A percentile compares a stretch with the other conserved stretches of the same genome.
phyloP scores from a whole-genome alignment of 441 rosid genomes.

The California macrophylla region DNA sequence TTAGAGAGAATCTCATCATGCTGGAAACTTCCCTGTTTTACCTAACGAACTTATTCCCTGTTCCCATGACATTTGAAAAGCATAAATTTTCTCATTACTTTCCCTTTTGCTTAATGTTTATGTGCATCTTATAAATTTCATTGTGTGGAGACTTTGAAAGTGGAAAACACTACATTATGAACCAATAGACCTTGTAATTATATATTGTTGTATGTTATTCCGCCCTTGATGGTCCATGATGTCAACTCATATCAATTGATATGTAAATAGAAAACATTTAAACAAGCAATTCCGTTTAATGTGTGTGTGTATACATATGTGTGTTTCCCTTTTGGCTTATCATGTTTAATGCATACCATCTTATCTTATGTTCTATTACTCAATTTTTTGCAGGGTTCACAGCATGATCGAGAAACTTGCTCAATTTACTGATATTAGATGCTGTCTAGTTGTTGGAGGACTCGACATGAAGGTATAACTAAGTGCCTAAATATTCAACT shows the following conservation, averaged over 20 bases:
- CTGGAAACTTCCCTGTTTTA: not conserved
- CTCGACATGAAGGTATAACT: constrained; percentile 62
- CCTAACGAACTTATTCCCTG: not conserved
- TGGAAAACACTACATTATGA: no score
- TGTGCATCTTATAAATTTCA: no score
- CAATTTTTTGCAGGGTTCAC: constrained; percentile 70
- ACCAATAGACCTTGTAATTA: no score
- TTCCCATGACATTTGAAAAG: not conserved
- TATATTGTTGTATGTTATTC: no score
- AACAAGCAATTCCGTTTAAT: not conserved
- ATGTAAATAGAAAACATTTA: no score
- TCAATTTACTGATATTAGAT: constrained; percentile 77
- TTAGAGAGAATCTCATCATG: no score
- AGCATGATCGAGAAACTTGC: constrained; percentile 86
- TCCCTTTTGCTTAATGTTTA: not conserved
- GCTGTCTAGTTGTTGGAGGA: constrained; percentile 89
- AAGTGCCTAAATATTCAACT: not conserved
- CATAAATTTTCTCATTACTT: not conserved
- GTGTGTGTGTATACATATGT: no score
- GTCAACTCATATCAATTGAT: no score
- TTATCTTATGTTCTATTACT: not conserved
- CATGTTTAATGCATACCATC: not conserved
- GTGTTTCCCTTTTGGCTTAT: not conserved
- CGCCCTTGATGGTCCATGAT: no score
- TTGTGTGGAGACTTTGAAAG: not conserved